Evolutionary conservation across 1,284 basidiomycete genomes (phyloP).

Genomic region (Boletus semigastroideus): DNA sequence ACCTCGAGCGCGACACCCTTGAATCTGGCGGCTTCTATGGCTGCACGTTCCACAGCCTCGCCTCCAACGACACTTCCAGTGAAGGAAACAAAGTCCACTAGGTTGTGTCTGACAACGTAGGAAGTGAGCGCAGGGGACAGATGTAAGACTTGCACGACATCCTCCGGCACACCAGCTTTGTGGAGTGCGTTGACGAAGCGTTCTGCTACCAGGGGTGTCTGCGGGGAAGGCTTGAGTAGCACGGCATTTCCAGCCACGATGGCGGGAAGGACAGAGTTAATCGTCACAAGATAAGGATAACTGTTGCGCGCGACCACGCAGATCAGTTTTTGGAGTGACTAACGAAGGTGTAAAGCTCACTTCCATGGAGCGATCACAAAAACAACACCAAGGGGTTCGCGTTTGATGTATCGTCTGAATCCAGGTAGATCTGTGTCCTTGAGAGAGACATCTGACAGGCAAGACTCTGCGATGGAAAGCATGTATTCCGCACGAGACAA

Average conservation of each 20-base stretch:
- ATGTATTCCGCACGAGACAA: slow-evolving; percentile 83
- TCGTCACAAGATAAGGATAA: slow-evolving; percentile 85
- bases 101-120: slow-evolving; percentile 63
- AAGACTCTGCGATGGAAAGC: slow-evolving; percentile 77
- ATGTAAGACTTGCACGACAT: slow-evolving; percentile 81
- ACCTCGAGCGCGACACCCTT: slow-evolving; percentile 81
- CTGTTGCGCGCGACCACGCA: slow-evolving; percentile 39
- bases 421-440: slow-evolving; percentile 78
- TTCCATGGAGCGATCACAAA: slow-evolving; percentile 90
- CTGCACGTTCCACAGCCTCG: slow-evolving; percentile 60
- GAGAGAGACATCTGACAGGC: slow-evolving; percentile 76
- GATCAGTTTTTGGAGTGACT: not conserved
- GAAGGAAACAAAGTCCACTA: slow-evolving; percentile 84
- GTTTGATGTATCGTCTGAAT: slow-evolving; percentile 80
- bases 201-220: slow-evolving; percentile 88
- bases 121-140: slow-evolving; percentile 67
- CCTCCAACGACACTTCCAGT: slow-evolving; percentile 83
- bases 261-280: slow-evolving; percentile 90
- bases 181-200: slow-evolving; percentile 70
- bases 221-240: slow-evolving; percentile 91
- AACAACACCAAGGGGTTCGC: slow-evolving; percentile 85
- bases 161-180: slow-evolving; percentile 74
- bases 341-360: slow-evolving; percentile 42
- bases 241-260: slow-evolving; percentile 88
- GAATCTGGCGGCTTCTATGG: slow-evolving; percentile 64